Evolutionary conservation across 164 flowering plant species (phyloP), one percentile per base, ranked within the genome.

Genomic region (Cinnamomum micranthum): DNA sequence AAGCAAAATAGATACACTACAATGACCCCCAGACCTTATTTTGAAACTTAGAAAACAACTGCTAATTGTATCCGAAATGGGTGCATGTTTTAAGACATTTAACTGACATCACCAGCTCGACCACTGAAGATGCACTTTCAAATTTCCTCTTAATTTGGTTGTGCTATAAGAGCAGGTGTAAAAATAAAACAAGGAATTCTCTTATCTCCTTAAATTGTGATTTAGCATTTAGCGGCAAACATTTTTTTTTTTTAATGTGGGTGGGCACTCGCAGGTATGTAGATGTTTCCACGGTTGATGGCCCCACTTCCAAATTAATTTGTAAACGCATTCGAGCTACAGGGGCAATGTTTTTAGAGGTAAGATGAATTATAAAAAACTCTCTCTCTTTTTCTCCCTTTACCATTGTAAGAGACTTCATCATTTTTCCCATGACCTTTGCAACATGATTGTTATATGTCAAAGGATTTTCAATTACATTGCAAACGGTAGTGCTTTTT

Each of bases 241-340:
- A n/a, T 50, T 50, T 13, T 2, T 28, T 25, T n/a, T 22, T 72
- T 23, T 28, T 20, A 27, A 72, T 63, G 31, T 64, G 20, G 66
- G 27, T 76, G 80, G 35, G n/a, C 71, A 71, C 79, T 76, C 70
- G 51, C 83, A 94, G 98, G 79, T 94, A 92, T 84, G 94, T 94
- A 33, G 98, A 94, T 86, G 86, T 88, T 76, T 94, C 98, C 22
- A 94, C 98, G 6, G 97, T 94, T 80, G 98, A 94, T 84, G 92
- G 75, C 47, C 83, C 58, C 72, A 92, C 98, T 68, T 88, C 97
- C 41, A 94, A 90, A 75, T 75, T 84, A 74, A 92, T 94, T 41
- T 41, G 86, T 74, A 80, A 69, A 77, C 87, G 78, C 50, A 87
- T 92, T 31, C 89, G 82, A 83, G 86, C 87, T n/a, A 86, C 93